These are phyloP conservation scores for Lentinula lateritia DNA, from an alignment of 768 basidiomycete genomes.

Conservation along the genomic window DNA sequence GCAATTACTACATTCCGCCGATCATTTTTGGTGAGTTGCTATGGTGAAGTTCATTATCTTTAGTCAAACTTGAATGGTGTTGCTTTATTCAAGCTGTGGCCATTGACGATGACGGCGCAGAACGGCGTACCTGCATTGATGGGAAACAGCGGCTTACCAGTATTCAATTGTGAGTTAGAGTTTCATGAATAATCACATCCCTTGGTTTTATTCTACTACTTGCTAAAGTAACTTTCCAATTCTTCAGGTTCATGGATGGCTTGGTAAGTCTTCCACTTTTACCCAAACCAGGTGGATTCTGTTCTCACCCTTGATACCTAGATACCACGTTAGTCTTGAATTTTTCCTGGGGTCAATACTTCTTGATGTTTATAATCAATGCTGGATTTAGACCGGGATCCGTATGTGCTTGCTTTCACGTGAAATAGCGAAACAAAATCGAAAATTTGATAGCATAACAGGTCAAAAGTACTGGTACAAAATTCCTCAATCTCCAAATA, in stretches of 20 bases:
- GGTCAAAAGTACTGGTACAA: slow-evolving; percentile 54
- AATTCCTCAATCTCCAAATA: slow-evolving; percentile 6
- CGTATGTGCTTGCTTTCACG: slow-evolving; percentile 28
- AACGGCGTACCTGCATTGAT: slow-evolving; percentile 66
- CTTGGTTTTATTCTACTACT: not conserved
- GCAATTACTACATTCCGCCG: slow-evolving; percentile 75
- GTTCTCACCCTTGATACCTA: slow-evolving; percentile 16
- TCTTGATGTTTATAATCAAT: slow-evolving; percentile 22
- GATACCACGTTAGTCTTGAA: slow-evolving; percentile 48
- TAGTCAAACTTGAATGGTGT: not conserved
- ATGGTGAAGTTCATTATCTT: not conserved
- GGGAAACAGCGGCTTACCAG: slow-evolving; percentile 81
- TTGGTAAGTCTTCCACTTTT: slow-evolving; percentile 33
- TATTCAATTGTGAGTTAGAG: slow-evolving; percentile 50
- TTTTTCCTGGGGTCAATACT: not conserved
- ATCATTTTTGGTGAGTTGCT: slow-evolving; percentile 56
- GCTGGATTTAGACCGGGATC: slow-evolving; percentile 43
- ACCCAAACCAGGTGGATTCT: not conserved
- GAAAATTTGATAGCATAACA: slow-evolving; percentile 22
- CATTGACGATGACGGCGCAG: slow-evolving; percentile 53
- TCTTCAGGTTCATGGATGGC: slow-evolving; percentile 60
- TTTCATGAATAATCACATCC: not conserved
- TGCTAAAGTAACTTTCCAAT: not conserved
- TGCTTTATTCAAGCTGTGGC: slow-evolving; percentile 35
- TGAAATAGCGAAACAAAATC: slow-evolving; percentile 4